Base-by-base conservation (phyloP, 1,139 yeast genomes). In the Lodderomyces theae region DNA sequence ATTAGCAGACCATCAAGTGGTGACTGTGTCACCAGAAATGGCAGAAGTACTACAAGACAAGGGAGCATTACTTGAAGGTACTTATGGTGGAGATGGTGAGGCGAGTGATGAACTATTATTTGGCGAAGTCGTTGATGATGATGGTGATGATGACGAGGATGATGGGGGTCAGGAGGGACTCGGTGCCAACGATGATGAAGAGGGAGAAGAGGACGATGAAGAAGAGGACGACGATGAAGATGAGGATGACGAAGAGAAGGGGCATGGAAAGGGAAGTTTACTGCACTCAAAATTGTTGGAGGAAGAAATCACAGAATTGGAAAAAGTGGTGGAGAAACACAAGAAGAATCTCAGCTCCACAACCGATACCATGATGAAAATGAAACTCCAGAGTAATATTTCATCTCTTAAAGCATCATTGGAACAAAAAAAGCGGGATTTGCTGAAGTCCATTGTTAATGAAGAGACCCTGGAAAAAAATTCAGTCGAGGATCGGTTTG, bases 221-320 rank as follows among this genome's bases (percentile, higher is more conserved):
- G 61, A 56, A 2, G 63, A 57, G 7, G 62, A 57, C 1, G 60
- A 56, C 1, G 62, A 57, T 6, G 60, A 56, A 1, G 61, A 56
- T 2, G 63, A 57, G 1, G 62, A 57, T 5, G 57, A 54, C 2
- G 59, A 54, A 5, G 61, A 49, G 13, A 72, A 63, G 31, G 70
- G 56, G 12, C 64, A 57, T 8, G 46, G 54, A 10, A 60, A 60
- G 45, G 56, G 58, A 4, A 69, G 72, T 13, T 64, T 77, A 44
- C 89, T 86, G 49, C 95, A 86, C 51, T 78, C 78, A 50, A 89
- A 85, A 55, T 74, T 89, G 51, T 68, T 92, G 45, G 80, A 80
- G 47, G 97, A 90, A 59, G 97, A 90, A 58, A 82, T 94, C 41
- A 68, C 75, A 11, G 98, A 94, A 56, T 71, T 94, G 48, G 90